Base-by-base conservation (phyloP, 768 basidiomycete species). In the Dendrothele bispora region DNA sequence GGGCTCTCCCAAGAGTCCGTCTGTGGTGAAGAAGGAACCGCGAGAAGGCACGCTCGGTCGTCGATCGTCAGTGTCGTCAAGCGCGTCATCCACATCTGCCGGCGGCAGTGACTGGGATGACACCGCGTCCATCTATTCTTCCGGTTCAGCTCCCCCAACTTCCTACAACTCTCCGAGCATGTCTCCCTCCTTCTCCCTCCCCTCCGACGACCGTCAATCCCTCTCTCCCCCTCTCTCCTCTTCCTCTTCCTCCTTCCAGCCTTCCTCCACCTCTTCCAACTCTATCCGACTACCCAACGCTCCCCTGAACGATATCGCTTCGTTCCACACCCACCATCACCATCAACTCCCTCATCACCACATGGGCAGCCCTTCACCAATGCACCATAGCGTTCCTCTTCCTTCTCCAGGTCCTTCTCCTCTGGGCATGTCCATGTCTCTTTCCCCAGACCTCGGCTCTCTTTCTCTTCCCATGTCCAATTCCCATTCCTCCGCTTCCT, bases 91-190 rank as follows among this genome's bases (percentile, higher is more conserved):
- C 43, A 79, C 77, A 40, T 80, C 78, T 0, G 75, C 74, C 54
- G 75, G 78, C 54, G 79, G 75, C 36, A 88, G 86, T 54, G 89
- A 91, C 61, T 91, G 88, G 88, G 88, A 91, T 61, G 88, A 90
- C 63, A 79, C 68, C 68, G 50, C 27, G n/a, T 51, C 45, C 6
- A 39, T 51, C 60, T 84, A 82, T 15, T 77, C 76, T 4, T 74
- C 79, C n/a, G 69, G 78, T 26, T 86, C 83, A 15, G 77, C 78
- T 0, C 75, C 78, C 12, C 77, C 82, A 0, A 85, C 87, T 0
- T 82, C 80, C 3, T 87, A 75, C 74, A 81, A 81, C 59, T 88
- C 85, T 0, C 87, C 87, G 20, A 73, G 77, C 21, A 65, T 76
- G 5, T 62, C 76, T 20, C 68, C 84, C 1, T 88, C 79, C 69